These are phyloP conservation scores for Toxicodendron radicans DNA, from an alignment of 345 rosid species.

Conservation along the genomic window DNA sequence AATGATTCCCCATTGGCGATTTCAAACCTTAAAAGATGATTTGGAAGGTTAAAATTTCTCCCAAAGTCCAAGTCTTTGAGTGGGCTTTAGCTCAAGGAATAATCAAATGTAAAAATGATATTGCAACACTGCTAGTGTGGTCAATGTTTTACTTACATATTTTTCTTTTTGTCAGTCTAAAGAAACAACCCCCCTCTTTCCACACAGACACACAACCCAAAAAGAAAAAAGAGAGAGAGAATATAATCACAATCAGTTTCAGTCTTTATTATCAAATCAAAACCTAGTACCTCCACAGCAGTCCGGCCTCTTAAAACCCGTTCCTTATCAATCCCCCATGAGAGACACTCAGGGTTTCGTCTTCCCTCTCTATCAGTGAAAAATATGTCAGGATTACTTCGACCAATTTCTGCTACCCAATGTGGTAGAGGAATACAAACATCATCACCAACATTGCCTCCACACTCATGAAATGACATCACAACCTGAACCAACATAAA, in stretches of 20 bases:
- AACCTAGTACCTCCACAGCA: constrained; percentile 77
- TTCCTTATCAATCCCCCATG: constrained; percentile 97
- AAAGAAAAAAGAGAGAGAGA: not conserved
- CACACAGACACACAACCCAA: no score
- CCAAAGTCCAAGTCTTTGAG: no score
- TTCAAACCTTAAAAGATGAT: no score
- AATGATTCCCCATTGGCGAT: no score
- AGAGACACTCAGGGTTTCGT: constrained; percentile 92
- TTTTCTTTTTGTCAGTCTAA: constrained; percentile 5
- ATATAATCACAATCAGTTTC: constrained; percentile 6
- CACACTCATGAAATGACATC: constrained; percentile 98
- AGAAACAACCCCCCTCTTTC: not conserved
- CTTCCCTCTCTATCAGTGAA: constrained; percentile 99
- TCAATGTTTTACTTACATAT: constrained; percentile 2
- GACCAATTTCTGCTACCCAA: constrained; percentile 96
- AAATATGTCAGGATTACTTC: constrained; percentile 86
- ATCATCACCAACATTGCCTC: constrained; percentile 97
- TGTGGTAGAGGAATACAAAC: constrained; percentile 96
- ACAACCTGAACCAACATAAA: constrained; percentile 63
- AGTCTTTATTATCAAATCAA: constrained; percentile 1
- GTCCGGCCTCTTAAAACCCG: constrained; percentile 89
- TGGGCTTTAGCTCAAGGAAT: not conserved
- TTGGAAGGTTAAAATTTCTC: no score
- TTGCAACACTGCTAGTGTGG: not conserved
- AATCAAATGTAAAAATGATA: not conserved